Conservation (phyloP, 169 alveolate species). For the Theileria orientalis region DNA sequence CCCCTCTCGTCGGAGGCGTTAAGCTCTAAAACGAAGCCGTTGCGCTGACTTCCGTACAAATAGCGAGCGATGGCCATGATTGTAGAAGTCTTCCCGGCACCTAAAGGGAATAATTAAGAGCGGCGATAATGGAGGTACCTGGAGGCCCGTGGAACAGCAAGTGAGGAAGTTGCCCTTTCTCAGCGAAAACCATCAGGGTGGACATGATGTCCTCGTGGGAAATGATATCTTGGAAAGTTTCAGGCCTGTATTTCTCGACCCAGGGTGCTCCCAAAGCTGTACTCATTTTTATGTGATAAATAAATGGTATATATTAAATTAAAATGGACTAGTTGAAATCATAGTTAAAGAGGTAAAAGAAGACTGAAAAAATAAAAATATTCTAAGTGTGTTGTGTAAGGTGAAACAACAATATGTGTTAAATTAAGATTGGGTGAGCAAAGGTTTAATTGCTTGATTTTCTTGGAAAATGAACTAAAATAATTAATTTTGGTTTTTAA, state of each 20-base stretch:
- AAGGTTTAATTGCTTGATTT: neutral
- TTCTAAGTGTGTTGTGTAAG: neutral
- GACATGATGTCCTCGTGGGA: conserved; percentile 93
- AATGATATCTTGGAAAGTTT: conserved; percentile 87
- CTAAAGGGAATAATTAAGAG: conserved; percentile 24
- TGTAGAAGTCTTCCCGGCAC: conserved; percentile 93
- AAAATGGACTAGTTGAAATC: neutral
- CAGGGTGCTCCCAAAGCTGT: conserved; percentile 52
- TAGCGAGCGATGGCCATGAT: conserved; percentile 90
- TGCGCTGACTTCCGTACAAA: conserved; percentile 85
- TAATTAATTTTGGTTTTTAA: neutral
- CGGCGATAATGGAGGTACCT: conserved; percentile 66
- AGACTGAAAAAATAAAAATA: neutral
- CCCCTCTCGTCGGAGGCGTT: conserved; percentile 99
- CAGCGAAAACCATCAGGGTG: conserved; percentile 87
- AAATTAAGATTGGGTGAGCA: neutral
- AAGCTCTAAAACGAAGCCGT: conserved; percentile 86
- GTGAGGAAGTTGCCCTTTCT: conserved; percentile 94
- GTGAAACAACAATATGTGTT: neutral
- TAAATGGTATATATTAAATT: conserved; percentile 6
- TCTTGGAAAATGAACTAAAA: neutral
- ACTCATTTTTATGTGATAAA: conserved; percentile 27
- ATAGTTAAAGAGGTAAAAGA: neutral
- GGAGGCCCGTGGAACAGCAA: conserved; percentile 97
- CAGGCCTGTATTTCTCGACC: conserved; percentile 97